Evolutionary conservation across 2,329 filamentous ascomycete species (phyloP), one percentile per base, ranked within the genome.

Genomic region (Endoconidiophora polonica): DNA sequence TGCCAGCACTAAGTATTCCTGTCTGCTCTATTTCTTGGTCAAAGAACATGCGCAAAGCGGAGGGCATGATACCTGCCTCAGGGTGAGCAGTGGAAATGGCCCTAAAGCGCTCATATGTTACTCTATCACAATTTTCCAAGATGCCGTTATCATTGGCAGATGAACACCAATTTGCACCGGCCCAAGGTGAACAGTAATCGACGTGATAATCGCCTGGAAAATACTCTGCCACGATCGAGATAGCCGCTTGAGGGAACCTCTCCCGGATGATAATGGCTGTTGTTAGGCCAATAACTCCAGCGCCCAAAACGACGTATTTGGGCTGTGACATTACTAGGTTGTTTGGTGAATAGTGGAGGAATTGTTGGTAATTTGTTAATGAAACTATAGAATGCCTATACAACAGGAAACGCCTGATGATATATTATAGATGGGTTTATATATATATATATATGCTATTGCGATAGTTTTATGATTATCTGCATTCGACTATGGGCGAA

Each of bases 151-250:
- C 56, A 29, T 48, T 53, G 57, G 80, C 75, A 76, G 82, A 51
- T 77, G 62, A 59, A 73, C 82, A 61, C 55, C 56, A 57, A 40
- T 86, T 86, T 54, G 82, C 83, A 18, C 83, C 83, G 2, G 83
- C 83, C 83, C 82, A 88, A 0, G 83, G 83, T 2, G 82, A 87
- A 1, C 82, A 77, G 61, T 91, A 91, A 66, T 87, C 80, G 55
- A 85, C 79, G 56, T 85, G 80, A 62, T 86, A 87, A 65, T 91
- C 85, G 39, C 86, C 85, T 0, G 86, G 85, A 76, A 90, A 86
- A 60, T 87, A 81, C 59, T 86, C 87, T 4, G 85, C 80, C 23
- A 82, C 66, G 39, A 87, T 67, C 0, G 80, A 82, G 54, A 88
- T 52, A 6, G 44, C 43, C 2, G 54, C 48, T 4, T 37, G 57